Evolutionary conservation across 306 rosid species (phyloP).

Genomic region (Gynostemma pentaphyllum): DNA sequence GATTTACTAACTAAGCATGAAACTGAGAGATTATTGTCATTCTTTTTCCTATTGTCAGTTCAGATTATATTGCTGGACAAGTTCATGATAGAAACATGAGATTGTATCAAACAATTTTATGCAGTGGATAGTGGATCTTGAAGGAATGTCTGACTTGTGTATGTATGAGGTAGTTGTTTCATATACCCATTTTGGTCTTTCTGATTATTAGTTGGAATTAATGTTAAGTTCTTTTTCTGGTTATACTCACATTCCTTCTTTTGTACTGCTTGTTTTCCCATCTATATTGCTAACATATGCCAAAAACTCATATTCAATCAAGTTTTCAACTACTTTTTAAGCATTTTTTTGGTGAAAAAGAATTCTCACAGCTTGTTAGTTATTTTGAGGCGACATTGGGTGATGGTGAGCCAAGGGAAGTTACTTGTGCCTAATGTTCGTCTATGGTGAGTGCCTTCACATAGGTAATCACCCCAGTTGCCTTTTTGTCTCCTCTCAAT

Average conservation of each 20-base stretch:
- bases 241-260: not conserved
- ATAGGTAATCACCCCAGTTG: too few relatives aligned
- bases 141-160: constrained; percentile 48
- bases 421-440: too few relatives aligned
- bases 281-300: not conserved
- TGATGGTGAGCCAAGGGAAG: too few relatives aligned
- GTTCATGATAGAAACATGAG: constrained; percentile 23
- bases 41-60: constrained; percentile 12
- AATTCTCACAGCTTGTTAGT: not conserved
- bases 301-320: not conserved
- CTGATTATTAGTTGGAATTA: not conserved
- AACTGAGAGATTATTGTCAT: not conserved
- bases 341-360: not conserved
- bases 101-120: constrained; percentile 28
- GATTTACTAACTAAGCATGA: not conserved
- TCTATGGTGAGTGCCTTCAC: too few relatives aligned
- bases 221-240: not conserved
- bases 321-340: not conserved
- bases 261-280: not conserved
- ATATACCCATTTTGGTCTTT: not conserved
- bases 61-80: constrained; percentile 20
- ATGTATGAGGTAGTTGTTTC: constrained; percentile 37
- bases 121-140: constrained; percentile 37
- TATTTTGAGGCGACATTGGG: too few relatives aligned
- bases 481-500: too few relatives aligned